These are phyloP conservation scores for Canavalia gladiata DNA, from an alignment of 306 rosid species.

Conservation along the genomic window DNA sequence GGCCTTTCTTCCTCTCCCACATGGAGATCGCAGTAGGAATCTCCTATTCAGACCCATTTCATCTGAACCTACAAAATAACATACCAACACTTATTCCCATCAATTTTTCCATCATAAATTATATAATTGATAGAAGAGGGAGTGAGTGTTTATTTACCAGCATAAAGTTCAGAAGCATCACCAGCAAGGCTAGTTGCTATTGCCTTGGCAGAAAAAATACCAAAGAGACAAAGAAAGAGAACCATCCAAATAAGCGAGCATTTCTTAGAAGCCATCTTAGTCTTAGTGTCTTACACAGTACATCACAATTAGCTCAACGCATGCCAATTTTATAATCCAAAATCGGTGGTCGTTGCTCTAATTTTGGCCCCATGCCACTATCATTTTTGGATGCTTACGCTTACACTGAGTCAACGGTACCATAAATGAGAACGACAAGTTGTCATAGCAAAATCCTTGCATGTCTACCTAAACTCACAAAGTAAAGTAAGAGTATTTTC, in stretches of 20 bases:
- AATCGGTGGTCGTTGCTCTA: neutral
- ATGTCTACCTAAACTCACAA: too few species aligned
- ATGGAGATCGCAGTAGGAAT: neutral
- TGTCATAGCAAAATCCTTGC: neutral
- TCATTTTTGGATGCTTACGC: neutral
- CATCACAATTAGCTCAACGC: neutral
- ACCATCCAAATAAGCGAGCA: constrained; percentile 17
- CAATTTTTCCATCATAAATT: neutral
- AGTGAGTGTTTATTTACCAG: constrained; percentile 10
- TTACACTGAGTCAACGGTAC: neutral
- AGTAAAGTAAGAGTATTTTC: too few species aligned
- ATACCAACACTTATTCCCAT: neutral
- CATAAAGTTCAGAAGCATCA: constrained; percentile 5
- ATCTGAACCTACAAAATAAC: neutral
- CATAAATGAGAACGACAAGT: neutral
- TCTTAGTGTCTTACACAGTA: neutral
- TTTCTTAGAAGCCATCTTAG: constrained; percentile 35
- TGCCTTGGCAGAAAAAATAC: constrained; percentile 24
- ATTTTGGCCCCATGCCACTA: too few species aligned
- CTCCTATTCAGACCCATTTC: constrained; percentile 2
- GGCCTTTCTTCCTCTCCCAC: neutral
- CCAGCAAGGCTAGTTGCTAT: constrained; percentile 18
- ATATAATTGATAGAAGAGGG: too few species aligned
- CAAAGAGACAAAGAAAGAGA: constrained; percentile 26
- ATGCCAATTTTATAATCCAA: neutral